These are phyloP conservation scores for Gigaspora rosea DNA, from an alignment of 192 early-diverging fungal genomes.

Conservation along the genomic window DNA sequence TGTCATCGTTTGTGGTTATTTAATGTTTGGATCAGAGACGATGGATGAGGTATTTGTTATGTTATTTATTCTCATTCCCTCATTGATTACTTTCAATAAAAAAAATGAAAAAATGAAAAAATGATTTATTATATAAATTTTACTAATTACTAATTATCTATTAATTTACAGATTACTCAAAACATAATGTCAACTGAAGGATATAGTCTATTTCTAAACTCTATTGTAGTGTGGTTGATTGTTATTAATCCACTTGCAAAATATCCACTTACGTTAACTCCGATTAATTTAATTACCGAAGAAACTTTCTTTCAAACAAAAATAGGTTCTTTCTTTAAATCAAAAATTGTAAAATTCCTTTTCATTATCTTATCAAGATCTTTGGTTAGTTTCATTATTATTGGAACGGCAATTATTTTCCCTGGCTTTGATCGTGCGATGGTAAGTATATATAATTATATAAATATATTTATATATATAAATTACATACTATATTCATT, in stretches of 20 bases:
- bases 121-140: neutral
- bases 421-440: slow-evolving; percentile 23
- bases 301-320: neutral
- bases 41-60: slow-evolving; percentile 54
- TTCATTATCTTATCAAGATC: neutral
- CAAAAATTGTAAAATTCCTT: neutral
- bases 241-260: slow-evolving; percentile 64
- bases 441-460: slow-evolving; percentile 10
- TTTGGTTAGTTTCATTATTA: neutral
- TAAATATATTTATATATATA: neutral
- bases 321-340: neutral
- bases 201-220: slow-evolving; percentile 47
- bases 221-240: slow-evolving; percentile 52
- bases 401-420: neutral
- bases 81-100: neutral
- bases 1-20: slow-evolving; percentile 59
- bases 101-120: no score
- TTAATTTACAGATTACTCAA: slow-evolving; percentile 48
- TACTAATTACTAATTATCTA: neutral
- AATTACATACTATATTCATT: neutral
- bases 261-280: slow-evolving; percentile 52
- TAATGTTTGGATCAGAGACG: slow-evolving; percentile 68
- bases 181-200: slow-evolving; percentile 50
- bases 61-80: neutral
- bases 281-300: slow-evolving; percentile 44